A percentile compares a stretch with the other conserved stretches of the same genome.
Conservation (phyloP, 371 early-diverging fungal species). For the Caulochytrium protostelioides region DNA sequence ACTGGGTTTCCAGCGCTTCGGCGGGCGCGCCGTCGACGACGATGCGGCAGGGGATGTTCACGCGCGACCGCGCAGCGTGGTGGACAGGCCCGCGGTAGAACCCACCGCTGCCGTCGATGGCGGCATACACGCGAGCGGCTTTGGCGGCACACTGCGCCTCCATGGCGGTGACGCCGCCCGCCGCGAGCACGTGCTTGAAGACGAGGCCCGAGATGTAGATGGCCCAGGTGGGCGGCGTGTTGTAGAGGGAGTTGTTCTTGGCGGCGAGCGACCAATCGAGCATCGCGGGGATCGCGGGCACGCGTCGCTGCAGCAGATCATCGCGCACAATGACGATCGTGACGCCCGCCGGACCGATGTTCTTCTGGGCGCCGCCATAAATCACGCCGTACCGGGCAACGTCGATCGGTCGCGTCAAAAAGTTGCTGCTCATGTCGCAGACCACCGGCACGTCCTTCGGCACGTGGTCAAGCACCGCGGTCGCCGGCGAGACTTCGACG, state of each 20-base stretch:
- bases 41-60: slow-evolving; percentile 79
- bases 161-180: slow-evolving; percentile 55
- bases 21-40: slow-evolving; percentile 14
- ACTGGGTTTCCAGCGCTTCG: slow-evolving; percentile 52
- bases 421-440: slow-evolving; percentile 87
- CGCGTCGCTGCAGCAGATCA: slow-evolving; percentile 40
- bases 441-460: slow-evolving; percentile 47
- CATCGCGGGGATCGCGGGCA: slow-evolving; percentile 47
- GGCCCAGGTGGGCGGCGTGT: slow-evolving; percentile 88
- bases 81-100: slow-evolving; percentile 51
- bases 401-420: slow-evolving; percentile 64
- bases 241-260: slow-evolving; percentile 69
- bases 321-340: slow-evolving; percentile 76
- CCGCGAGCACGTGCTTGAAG: slow-evolving; percentile 49
- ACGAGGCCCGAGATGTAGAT: slow-evolving; percentile 78
- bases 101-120: slow-evolving; percentile 34
- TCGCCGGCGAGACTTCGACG: slow-evolving; percentile 52
- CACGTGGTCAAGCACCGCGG: slow-evolving; percentile 17
- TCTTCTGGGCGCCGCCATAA: slow-evolving; percentile 93
- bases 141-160: slow-evolving; percentile 39
- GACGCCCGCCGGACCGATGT: slow-evolving; percentile 79
- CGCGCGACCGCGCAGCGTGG: slow-evolving; percentile 39
- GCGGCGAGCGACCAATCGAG: slow-evolving; percentile 64
- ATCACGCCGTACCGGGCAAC: slow-evolving; percentile 63
- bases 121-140: slow-evolving; percentile 40